phyloP scores from a whole-genome alignment of 495 filamentous ascomycete genomes.

The Penicillium chermesinum region DNA sequence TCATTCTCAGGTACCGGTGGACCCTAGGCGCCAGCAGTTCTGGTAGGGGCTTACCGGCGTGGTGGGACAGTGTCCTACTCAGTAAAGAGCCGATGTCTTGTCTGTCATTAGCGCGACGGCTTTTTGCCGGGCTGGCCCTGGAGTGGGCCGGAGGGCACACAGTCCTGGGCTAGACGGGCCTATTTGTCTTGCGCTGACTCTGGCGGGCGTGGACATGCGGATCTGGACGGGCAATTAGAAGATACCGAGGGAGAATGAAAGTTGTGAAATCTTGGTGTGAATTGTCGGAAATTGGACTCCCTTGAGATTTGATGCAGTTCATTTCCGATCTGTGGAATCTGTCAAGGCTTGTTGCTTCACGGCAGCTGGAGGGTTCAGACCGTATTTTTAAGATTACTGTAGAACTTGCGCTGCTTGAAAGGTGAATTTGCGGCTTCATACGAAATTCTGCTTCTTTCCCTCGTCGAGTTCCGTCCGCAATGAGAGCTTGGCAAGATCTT shows the following conservation, averaged over 20 bases:
- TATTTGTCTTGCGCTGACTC: neutral
- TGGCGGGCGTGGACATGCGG: too few species aligned
- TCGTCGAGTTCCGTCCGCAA: neutral
- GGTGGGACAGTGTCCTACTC: too few species aligned
- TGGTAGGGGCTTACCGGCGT: too few species aligned
- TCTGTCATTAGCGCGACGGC: neutral
- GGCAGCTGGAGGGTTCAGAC: neutral
- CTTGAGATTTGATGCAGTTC: neutral
- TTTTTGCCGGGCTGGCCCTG: neutral
- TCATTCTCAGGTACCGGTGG: slow-evolving; percentile 10
- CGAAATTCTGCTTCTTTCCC: neutral
- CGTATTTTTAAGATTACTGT: neutral
- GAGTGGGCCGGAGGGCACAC: neutral
- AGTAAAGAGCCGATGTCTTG: neutral
- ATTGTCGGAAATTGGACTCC: neutral
- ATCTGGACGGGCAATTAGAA: too few species aligned
- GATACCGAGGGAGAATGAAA: too few species aligned
- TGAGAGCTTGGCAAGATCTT: neutral
- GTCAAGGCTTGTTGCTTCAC: neutral
- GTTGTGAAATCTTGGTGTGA: neutral
- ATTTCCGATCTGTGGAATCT: too few species aligned
- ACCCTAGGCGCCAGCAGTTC: neutral
- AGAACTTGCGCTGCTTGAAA: neutral
- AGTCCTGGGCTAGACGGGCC: neutral
- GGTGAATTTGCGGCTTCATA: neutral